Conservation (phyloP, 176 grass and related monocot species). For the Pontederia crassipes region DNA sequence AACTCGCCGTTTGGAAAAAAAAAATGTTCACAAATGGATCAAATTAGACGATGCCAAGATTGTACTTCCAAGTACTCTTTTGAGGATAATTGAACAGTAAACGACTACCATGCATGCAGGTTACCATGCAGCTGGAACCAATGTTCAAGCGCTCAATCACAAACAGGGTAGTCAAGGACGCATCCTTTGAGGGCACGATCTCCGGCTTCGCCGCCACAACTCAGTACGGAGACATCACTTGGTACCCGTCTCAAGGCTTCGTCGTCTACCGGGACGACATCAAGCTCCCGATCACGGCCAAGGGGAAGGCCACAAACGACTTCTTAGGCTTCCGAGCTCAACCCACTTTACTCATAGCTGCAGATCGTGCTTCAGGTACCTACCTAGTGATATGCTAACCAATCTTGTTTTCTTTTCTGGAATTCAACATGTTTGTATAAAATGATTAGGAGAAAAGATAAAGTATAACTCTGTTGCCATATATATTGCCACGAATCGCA, state of each 20-base stretch:
- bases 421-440: too few species aligned
- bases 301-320: slow-evolving; percentile 35
- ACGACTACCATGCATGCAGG: slow-evolving; percentile 15
- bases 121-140: slow-evolving; percentile 54
- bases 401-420: neutral
- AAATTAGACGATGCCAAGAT: too few species aligned
- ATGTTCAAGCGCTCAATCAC: slow-evolving; percentile 72
- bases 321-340: slow-evolving; percentile 59
- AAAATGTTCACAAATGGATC: too few species aligned
- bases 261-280: slow-evolving; percentile 56
- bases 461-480: too few species aligned
- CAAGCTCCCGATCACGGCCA: slow-evolving; percentile 29
- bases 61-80: too few species aligned
- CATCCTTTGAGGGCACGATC: slow-evolving; percentile 31
- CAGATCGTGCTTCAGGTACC: slow-evolving; percentile 3
- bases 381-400: neutral
- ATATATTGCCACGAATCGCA: neutral
- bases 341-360: slow-evolving; percentile 3
- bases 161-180: slow-evolving; percentile 33
- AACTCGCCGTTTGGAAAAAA: too few species aligned
- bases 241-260: slow-evolving; percentile 34
- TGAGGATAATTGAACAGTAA: too few species aligned
- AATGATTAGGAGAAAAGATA: too few species aligned
- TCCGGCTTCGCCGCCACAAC: slow-evolving; percentile 33
- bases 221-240: slow-evolving; percentile 54